These are phyloP conservation scores for Ilex asprella DNA, from an alignment of 257 asterid species.

Conservation along the genomic window DNA sequence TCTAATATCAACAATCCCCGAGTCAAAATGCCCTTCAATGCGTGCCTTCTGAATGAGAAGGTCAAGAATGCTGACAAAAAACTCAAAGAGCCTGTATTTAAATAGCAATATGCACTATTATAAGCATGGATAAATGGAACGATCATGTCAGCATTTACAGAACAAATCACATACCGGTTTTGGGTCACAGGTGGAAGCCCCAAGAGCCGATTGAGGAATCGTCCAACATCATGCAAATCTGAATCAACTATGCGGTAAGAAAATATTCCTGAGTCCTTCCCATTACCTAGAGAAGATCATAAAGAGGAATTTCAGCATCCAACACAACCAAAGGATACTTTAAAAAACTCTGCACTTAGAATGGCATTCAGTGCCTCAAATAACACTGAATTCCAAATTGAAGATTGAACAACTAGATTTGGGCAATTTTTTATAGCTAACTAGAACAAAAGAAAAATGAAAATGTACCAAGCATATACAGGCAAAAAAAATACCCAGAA, in stretches of 20 bases:
- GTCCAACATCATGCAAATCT: constrained; percentile 95
- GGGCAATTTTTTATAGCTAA: not conserved
- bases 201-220: constrained; percentile 89
- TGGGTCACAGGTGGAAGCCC: constrained; percentile 93
- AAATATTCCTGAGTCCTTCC: constrained; percentile 63
- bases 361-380: not conserved
- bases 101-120: constrained; percentile 26
- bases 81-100: constrained; percentile 80
- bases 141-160: constrained; percentile 8
- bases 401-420: not conserved
- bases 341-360: not conserved
- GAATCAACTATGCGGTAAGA: constrained; percentile 83
- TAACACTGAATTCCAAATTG: no score
- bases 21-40: constrained; percentile 81
- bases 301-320: not conserved
- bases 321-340: not conserved
- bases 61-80: constrained; percentile 77
- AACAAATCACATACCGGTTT: constrained; percentile 56
- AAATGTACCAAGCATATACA: not conserved
- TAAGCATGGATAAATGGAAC: constrained; percentile 3
- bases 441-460: not conserved
- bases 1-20: constrained; percentile 89
- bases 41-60: constrained; percentile 73
- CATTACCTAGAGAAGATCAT: constrained; percentile 39
- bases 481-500: constrained; percentile 45